Percentiles rank a stretch among this genome's conserved stretches.
Evolutionary conservation across 78 protist genomes (phyloP).

Genomic region (Emiliania huxleyi): DNA sequence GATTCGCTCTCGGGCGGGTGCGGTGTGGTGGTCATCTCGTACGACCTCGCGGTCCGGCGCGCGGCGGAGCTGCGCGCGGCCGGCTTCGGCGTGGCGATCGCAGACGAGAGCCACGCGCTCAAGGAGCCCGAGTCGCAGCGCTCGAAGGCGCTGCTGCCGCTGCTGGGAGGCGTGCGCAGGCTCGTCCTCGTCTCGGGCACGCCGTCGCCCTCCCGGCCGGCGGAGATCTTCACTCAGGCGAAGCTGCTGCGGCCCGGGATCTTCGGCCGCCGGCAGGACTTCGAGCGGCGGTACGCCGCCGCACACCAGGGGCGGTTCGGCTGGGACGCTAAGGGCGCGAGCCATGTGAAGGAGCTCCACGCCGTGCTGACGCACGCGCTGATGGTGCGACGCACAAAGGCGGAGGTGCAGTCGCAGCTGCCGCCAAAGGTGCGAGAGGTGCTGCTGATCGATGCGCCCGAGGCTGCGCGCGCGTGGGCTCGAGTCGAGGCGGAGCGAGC

Average conservation of each 20-base stretch:
- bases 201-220: constrained; percentile 51
- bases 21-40: background rate
- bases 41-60: background rate
- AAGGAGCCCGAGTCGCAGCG: constrained; percentile 36
- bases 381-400: constrained; percentile 21
- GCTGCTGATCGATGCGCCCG: too few species aligned
- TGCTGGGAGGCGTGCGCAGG: constrained; percentile 7
- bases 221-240: constrained; percentile 45
- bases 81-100: constrained; percentile 11
- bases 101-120: constrained; percentile 39
- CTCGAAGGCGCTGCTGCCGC: constrained; percentile 24
- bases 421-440: constrained; percentile 34
- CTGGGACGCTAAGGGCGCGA: background rate
- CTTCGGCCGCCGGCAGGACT: background rate
- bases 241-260: background rate
- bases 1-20: too few species aligned
- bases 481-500: too few species aligned
- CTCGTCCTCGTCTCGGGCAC: constrained; percentile 61
- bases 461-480: too few species aligned
- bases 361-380: background rate
- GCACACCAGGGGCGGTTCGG: background rate
- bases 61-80: background rate
- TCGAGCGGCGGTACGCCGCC: constrained; percentile 25
- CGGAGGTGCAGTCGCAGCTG: constrained; percentile 43
- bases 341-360: constrained; percentile 33